Percentiles rank a stretch among this genome's conserved stretches.
Evolutionary conservation across 352 stramenopile species (phyloP).

Genomic region (Albugo laibachii): DNA sequence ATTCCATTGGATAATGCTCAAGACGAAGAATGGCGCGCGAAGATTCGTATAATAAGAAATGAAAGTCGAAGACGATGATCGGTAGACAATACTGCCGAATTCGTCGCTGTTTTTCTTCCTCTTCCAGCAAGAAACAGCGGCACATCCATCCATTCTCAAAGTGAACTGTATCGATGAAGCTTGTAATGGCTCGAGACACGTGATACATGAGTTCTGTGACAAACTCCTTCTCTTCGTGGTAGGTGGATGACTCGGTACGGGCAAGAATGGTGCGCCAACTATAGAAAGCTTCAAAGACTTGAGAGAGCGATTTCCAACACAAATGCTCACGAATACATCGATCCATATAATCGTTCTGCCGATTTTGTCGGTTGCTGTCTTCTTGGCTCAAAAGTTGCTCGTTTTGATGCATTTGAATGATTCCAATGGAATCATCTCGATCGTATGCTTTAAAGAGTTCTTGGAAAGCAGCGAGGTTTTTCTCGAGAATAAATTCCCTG

Average conservation of each 20-base stretch:
- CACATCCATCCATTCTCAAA: slow-evolving; percentile 65
- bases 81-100: slow-evolving; percentile 27
- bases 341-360: slow-evolving; percentile 12
- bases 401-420: slow-evolving; percentile 31
- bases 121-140: slow-evolving; percentile 23
- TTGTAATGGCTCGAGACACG: slow-evolving; percentile 22
- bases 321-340: slow-evolving; percentile 32
- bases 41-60: slow-evolving; percentile 62
- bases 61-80: slow-evolving; percentile 41
- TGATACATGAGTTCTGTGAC: slow-evolving; percentile 60
- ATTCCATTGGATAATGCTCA: slow-evolving; percentile 31
- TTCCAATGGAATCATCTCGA: slow-evolving; percentile 42
- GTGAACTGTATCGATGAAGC: slow-evolving; percentile 46
- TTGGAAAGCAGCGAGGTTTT: slow-evolving; percentile 39
- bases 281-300: slow-evolving; percentile 40
- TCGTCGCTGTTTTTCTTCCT: slow-evolving; percentile 12
- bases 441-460: slow-evolving; percentile 34
- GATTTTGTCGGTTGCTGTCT: slow-evolving; percentile 7
- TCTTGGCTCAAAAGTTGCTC: slow-evolving; percentile 16
- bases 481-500: slow-evolving; percentile 47
- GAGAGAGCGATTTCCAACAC: slow-evolving; percentile 53
- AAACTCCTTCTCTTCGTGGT: slow-evolving; percentile 62
- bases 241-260: slow-evolving; percentile 14
- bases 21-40: slow-evolving; percentile 47
- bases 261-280: slow-evolving; percentile 42